phyloP scores from a whole-genome alignment of 306 rosid genomes.

The Carpinus viminea region DNA sequence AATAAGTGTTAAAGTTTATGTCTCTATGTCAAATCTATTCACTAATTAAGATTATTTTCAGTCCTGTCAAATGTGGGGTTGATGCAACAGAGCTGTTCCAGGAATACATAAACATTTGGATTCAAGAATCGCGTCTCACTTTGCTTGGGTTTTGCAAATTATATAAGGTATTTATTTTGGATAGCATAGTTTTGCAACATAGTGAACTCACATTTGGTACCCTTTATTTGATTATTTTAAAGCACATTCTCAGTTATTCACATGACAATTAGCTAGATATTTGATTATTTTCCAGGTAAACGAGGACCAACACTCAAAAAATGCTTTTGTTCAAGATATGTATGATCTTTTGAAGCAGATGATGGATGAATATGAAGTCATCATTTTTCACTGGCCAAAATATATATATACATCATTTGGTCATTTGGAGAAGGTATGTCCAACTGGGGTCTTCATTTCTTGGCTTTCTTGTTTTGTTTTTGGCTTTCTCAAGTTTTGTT shows the following conservation, averaged over 20 bases:
- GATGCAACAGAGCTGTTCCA: slow-evolving; percentile 41
- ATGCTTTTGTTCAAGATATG: slow-evolving; percentile 30
- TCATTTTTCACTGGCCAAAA: slow-evolving; percentile 38
- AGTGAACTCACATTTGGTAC: background rate
- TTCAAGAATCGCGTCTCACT: slow-evolving; percentile 24
- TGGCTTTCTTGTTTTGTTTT: background rate
- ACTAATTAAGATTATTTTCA: background rate
- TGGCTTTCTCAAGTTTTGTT: background rate
- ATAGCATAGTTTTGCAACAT: background rate
- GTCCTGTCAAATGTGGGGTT: slow-evolving; percentile 34
- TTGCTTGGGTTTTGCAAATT: slow-evolving; percentile 43
- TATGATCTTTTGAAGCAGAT: slow-evolving; percentile 26
- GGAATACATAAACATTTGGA: slow-evolving; percentile 31
- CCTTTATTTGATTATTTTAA: background rate
- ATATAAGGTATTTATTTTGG: slow-evolving; percentile 26
- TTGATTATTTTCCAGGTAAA: slow-evolving; percentile 30
- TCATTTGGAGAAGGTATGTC: slow-evolving; percentile 37
- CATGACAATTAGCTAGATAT: background rate
- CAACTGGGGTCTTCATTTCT: background rate
- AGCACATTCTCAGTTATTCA: background rate
- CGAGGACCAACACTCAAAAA: slow-evolving; percentile 22
- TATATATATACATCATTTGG: no score
- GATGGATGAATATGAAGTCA: slow-evolving; percentile 33
- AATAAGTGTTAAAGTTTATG: background rate
- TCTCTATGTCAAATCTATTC: background rate